Evolutionary conservation across 2,329 filamentous ascomycete genomes (phyloP), one percentile per base, ranked within the genome.

Genomic region (Botrytis elliptica): DNA sequence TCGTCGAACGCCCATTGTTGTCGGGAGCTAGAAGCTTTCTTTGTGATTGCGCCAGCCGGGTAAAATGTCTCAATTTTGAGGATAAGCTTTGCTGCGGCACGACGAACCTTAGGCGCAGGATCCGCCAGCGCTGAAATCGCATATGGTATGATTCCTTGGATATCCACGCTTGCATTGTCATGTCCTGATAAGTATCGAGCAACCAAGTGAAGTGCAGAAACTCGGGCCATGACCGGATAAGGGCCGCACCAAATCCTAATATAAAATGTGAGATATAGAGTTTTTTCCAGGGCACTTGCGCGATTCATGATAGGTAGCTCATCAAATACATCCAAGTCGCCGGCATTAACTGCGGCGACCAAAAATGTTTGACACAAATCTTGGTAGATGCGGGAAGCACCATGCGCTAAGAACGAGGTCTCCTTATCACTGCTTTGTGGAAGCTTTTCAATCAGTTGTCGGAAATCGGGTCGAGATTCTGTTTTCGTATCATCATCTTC

Each of bases 141-240:
- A 82, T 97, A 98, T 3, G 95, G 95, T n/a, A 97, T 80, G 29
- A 98, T 81, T 18, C 89, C 88, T 80, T 98, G 95, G 67, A 95
- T 86, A 80, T 97, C 92, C 12, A 88, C 80, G 33, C 84, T 84
- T 36, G 80, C 81, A 71, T 84, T 85, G 74, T 87, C 85, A 22
- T 83, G 82, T 16, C 83, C 82, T 71, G 88, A 88, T 29, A 94
- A 81, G 40, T 86, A 85, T 44, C 85, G 85, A 74, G 89, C 88
- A 22, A 89, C 87, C 79, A 89, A 86, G 59, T 90, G 89, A 67
- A 97, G 83, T 18, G 94, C 93, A 14, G 90, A 87, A 72, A 88
- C 86, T 75, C 93, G 89, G 4, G 90, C 91, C 64, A 92, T 84
- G 3, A 89, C 89, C 10, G 93, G 91, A 79, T 91, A 91, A 1